Conservation (phyloP, 495 filamentous ascomycete genomes). For the Filosporella fistucella region DNA sequence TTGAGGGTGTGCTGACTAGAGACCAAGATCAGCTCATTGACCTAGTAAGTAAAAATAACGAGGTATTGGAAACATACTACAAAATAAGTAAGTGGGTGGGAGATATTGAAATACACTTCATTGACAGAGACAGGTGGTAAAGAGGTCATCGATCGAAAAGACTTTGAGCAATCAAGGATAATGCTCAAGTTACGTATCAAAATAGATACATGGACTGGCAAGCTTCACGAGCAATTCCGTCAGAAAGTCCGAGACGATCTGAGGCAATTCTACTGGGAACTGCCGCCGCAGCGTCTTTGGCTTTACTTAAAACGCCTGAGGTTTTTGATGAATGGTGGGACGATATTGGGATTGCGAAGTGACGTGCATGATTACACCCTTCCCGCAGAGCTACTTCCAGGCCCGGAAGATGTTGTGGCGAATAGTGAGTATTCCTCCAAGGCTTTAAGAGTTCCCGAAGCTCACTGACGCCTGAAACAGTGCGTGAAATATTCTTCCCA, state of each 20-base stretch:
- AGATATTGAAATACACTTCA: constrained; percentile 9
- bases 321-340: too few species aligned
- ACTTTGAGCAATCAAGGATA: constrained; percentile 1
- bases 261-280: constrained; percentile 17
- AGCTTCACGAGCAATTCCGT: constrained; percentile 1
- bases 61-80: constrained; percentile 7
- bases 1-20: background rate
- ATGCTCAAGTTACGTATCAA: constrained; percentile 12
- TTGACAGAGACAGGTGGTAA: constrained; percentile 24
- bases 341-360: background rate
- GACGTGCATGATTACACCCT: background rate
- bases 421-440: constrained; percentile 5
- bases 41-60: background rate
- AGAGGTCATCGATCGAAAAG: constrained; percentile 19
- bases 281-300: constrained; percentile 18
- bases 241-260: constrained; percentile 21
- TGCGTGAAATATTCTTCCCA: too few species aligned
- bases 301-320: constrained; percentile 8
- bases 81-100: constrained; percentile 9
- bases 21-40: background rate
- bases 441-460: too few species aligned
- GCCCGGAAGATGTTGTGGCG: constrained; percentile 7
- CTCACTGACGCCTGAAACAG: too few species aligned
- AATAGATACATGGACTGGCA: constrained; percentile 6
- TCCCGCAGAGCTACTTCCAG: background rate